A percentile compares a stretch with the other conserved stretches of the same genome.
phyloP scores from a whole-genome alignment of 1,284 basidiomycete genomes.

The Puccinia horiana region DNA sequence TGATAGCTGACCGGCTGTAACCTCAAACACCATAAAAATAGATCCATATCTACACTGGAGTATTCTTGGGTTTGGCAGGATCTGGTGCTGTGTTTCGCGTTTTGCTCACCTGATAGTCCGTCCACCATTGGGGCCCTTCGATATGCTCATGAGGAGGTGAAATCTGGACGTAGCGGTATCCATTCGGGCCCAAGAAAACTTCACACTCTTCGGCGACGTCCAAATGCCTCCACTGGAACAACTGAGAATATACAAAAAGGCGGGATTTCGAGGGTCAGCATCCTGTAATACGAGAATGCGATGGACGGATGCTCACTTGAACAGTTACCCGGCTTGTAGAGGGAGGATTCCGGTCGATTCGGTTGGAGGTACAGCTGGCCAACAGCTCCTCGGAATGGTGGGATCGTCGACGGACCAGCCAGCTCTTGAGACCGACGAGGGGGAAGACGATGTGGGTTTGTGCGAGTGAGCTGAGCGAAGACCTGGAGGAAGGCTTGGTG shows the following conservation, averaged over 20 bases:
- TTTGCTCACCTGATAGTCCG: constrained; percentile 27
- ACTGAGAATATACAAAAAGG: background rate
- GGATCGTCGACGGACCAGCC: background rate
- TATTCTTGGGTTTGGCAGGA: background rate
- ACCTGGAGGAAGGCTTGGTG: background rate
- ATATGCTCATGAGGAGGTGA: constrained; percentile 47
- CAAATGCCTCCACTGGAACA: constrained; percentile 40
- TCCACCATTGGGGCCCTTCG: constrained; percentile 38
- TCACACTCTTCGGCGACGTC: constrained; percentile 37
- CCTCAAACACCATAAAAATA: background rate
- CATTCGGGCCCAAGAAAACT: constrained; percentile 7
- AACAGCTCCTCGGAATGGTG: background rate
- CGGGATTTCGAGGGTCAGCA: background rate
- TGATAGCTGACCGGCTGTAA: constrained; percentile 32
- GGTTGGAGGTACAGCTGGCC: background rate
- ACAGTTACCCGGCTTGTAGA: background rate
- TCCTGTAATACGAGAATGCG: background rate
- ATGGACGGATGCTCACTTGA: background rate
- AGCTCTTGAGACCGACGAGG: background rate
- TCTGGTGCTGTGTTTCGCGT: background rate
- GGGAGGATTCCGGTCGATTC: background rate
- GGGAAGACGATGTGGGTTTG: background rate
- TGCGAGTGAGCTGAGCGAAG: background rate
- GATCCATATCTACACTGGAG: background rate
- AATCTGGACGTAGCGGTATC: constrained; percentile 39